Evolutionary conservation across 1,139 yeast species (phyloP), one percentile per base, ranked within the genome.

Genomic region (Debaryomyces udenii): DNA sequence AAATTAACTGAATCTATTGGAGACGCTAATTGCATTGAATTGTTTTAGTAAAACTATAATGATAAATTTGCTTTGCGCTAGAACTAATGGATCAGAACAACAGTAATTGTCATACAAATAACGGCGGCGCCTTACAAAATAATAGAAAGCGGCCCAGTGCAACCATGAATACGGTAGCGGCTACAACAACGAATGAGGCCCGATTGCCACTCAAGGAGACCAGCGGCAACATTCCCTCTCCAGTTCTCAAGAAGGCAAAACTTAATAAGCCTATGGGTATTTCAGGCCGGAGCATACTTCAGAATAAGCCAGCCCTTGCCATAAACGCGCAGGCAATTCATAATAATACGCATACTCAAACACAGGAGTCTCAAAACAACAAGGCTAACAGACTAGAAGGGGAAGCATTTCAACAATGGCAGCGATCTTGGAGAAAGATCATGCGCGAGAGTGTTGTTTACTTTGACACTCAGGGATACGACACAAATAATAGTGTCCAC

Each of bases 401-500:
- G 2, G 77, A 70, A 32, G 88, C 83, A 47, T 61, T 84, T 40
- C 64, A 68, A 39, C 78, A 74, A 50, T 91, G 98, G 98, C 91
- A 87, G 56, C 73, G 73, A 38, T 81, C 84, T 42, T 91, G 97
- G 96, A 73, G 82, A 41, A 74, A 75, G 45, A 86, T 88, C 49
- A 83, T 91, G 86, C 76, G 76, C 35, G 81, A 76, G 42, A 79
- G 91, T 23, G 78, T 79, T 22, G 86, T 89, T 15, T 93, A 87
- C 61, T 89, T 91, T 58, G 97, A 90, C 61, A 76, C 80, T 27
- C 75, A 81, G 44, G 95, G 89, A 34, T 55, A 62, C 15, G 74
- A 71, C 38, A 63, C 73, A 52, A 70, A 63, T 35, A 75, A 69
- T 45, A 60, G 70, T 38, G 44, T 56, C 30, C 73, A 71, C 50